Percentiles rank a stretch among this genome's conserved stretches.
Evolutionary conservation across 2,329 filamentous ascomycete species (phyloP).

Genomic region (Beauveria varroae): DNA sequence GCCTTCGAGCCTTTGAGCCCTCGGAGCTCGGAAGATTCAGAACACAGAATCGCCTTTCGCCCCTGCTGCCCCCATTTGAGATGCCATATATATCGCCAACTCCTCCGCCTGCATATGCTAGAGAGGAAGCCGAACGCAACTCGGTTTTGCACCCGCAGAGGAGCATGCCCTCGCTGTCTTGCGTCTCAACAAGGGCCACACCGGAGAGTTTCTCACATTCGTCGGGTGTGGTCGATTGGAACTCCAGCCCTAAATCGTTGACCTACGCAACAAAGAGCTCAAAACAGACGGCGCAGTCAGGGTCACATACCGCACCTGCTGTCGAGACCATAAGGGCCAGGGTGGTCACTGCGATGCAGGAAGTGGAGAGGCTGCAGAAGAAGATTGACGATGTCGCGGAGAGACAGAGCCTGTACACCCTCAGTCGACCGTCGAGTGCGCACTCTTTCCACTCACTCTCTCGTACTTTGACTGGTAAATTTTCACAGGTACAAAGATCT

Average conservation of each 20-base stretch:
- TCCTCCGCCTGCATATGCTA: conserved; percentile 27
- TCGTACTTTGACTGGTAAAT: conserved; percentile 24
- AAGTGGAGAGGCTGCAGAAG: conserved; percentile 50
- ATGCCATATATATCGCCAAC: conserved; percentile 31
- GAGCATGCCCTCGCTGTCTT: conserved; percentile 30
- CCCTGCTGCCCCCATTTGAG: conserved; percentile 46
- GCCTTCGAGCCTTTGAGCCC: conserved; percentile 22
- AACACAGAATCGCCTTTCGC: conserved; percentile 38
- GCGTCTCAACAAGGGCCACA: conserved; percentile 41
- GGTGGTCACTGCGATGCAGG: conserved; percentile 49
- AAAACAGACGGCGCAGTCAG: conserved; percentile 31
- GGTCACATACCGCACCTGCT: conserved; percentile 38
- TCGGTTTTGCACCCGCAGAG: conserved; percentile 3
- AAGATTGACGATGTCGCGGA: conserved; percentile 54
- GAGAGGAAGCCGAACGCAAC: conserved; percentile 27
- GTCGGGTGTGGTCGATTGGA: not conserved
- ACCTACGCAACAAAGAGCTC: conserved; percentile 19
- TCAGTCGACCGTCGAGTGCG: conserved; percentile 45
- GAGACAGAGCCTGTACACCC: conserved; percentile 50
- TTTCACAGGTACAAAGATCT: not conserved
- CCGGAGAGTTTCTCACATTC: not conserved
- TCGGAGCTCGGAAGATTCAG: conserved; percentile 50
- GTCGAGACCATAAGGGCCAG: conserved; percentile 46
- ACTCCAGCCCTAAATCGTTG: not conserved
- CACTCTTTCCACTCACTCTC: conserved; percentile 37